Evolutionary conservation across 441 rosid species (phyloP).

Genomic region (Metrosideros polymorpha): DNA sequence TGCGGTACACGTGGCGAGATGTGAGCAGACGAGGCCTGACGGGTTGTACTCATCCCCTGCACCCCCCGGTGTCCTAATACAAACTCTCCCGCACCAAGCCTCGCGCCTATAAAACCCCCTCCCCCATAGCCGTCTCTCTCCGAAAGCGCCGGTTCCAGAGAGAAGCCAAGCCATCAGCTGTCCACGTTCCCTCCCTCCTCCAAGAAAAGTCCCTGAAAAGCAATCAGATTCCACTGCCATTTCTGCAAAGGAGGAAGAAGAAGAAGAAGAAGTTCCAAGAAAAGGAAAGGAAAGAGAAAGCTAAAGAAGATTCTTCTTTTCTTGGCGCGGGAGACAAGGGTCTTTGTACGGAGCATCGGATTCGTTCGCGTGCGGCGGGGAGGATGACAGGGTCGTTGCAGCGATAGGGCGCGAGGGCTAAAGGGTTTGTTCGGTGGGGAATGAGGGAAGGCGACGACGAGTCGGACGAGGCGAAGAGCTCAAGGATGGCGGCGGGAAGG

Average conservation of each 20-base stretch:
- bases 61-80: background rate
- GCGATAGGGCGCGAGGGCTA: background rate
- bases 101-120: background rate
- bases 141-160: background rate
- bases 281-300: background rate
- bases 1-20: background rate
- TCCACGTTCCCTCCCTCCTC: background rate
- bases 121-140: background rate
- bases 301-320: background rate
- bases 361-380: background rate
- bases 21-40: background rate
- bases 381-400: background rate
- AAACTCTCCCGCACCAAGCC: background rate
- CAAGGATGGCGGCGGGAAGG: background rate
- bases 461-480: constrained; percentile 17
- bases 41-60: background rate
- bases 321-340: background rate
- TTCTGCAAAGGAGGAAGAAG: background rate
- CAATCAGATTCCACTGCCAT: too few relatives aligned
- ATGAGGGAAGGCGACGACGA: constrained; percentile 45
- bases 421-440: background rate
- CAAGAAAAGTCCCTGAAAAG: too few relatives aligned
- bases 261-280: background rate
- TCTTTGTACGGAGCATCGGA: background rate
- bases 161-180: background rate